Conservation (phyloP, 257 asterid species). For the Nicotiana knightiana region DNA sequence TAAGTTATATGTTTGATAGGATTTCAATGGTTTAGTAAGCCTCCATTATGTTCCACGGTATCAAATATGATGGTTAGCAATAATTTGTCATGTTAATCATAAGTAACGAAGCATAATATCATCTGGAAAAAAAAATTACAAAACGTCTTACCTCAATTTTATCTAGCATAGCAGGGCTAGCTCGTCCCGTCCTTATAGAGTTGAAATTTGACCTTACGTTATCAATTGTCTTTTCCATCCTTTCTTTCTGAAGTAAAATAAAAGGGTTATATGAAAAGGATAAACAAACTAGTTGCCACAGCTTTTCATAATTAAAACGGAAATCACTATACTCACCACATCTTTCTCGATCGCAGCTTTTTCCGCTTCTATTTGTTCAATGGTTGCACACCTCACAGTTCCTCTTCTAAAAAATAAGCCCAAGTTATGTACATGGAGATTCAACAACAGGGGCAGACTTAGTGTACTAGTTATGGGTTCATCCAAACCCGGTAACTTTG, state of each 20-base stretch:
- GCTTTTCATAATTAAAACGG: background rate
- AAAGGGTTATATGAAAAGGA: background rate
- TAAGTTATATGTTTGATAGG: background rate
- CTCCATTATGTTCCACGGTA: background rate
- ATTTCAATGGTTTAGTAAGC: background rate
- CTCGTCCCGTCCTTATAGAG: constrained; percentile 93
- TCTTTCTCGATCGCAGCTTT: constrained; percentile 68
- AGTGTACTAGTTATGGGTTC: no score
- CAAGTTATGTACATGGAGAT: background rate
- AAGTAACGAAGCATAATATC: background rate
- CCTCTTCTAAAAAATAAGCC: constrained; percentile 41
- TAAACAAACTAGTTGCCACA: background rate
- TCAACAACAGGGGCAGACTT: background rate
- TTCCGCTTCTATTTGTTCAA: constrained; percentile 89
- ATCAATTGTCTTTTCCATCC: constrained; percentile 90
- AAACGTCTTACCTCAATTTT: constrained; percentile 57
- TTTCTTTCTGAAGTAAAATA: constrained; percentile 50
- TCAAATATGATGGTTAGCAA: background rate
- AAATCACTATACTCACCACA: constrained; percentile 41
- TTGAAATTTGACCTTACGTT: constrained; percentile 59
- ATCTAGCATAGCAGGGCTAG: constrained; percentile 87
- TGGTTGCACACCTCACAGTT: constrained; percentile 65
- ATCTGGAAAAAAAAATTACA: background rate
- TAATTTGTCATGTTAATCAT: background rate
- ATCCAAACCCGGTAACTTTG: no score